Conservation (phyloP, 2,329 filamentous ascomycete genomes). For the Fusarium globosum region DNA sequence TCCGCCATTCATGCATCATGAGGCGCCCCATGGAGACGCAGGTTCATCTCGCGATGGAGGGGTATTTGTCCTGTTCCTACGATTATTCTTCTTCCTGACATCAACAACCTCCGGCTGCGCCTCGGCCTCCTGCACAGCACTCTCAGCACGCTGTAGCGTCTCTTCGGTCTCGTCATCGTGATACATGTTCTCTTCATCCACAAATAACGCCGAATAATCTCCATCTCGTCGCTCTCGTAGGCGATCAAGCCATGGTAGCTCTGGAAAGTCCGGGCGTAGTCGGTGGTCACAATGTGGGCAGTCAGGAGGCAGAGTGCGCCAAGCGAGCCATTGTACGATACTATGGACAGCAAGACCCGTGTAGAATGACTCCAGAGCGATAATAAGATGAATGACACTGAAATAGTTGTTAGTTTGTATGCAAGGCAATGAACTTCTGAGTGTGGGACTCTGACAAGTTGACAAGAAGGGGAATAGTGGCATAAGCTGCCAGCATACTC, state of each 20-base stretch:
- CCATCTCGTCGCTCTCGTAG: conserved; percentile 31
- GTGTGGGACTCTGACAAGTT: conserved; percentile 51
- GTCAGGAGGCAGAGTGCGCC: conserved; percentile 52
- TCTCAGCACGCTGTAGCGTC: neutral
- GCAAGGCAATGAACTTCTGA: no score
- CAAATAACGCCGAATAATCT: conserved; percentile 37
- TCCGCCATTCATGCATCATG: neutral
- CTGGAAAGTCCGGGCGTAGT: conserved; percentile 52
- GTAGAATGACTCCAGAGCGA: conserved; percentile 53
- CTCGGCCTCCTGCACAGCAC: conserved; percentile 13
- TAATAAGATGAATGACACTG: conserved; percentile 53
- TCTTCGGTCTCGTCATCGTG: conserved; percentile 44
- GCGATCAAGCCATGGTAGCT: conserved; percentile 50
- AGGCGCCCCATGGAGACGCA: conserved; percentile 28
- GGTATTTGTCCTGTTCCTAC: conserved; percentile 40
- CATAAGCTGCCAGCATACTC: conserved; percentile 56
- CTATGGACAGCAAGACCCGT: conserved; percentile 55
- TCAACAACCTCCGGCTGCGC: conserved; percentile 38
- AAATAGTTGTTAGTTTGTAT: neutral
- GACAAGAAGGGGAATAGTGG: conserved; percentile 54
- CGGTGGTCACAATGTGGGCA: conserved; percentile 55
- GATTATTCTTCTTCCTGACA: conserved; percentile 37
- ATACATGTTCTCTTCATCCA: conserved; percentile 43
- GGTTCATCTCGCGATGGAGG: conserved; percentile 36
- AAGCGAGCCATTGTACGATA: conserved; percentile 54